Base-by-base conservation (phyloP, 331 rosid species). In the Erythrophleum ivorense region DNA sequence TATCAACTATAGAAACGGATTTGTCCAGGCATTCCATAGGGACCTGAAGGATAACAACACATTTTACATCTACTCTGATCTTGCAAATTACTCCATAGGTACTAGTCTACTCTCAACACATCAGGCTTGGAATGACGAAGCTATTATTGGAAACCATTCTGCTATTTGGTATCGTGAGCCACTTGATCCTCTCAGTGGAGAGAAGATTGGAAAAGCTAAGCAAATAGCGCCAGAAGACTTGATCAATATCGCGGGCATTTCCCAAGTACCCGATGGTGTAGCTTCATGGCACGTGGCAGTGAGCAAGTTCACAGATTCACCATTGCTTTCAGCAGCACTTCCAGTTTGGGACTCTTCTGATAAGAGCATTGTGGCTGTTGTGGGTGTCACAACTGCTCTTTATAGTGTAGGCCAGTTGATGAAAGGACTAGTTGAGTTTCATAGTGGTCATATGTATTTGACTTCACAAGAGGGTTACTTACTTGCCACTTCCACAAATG, bases 201-300 rank as follows among this genome's bases (percentile, higher is more conserved):
- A 85, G 81, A 92, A 94, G 91, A 91, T 78, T 62, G 99, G 99
- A 68, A 96, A 96, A 81, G 97, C 99, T 14, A 89, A n/a, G 87
- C 80, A 86, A 82, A 89, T 96, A 84, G 97, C 92, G 40, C 98
- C 99, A 0, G 99, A 92, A 65, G 98, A 96, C 83, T 84, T 91
- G 24, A 96, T 96, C 72, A 89, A 92, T 73, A 94, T 96, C 11
- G 94, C 99, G 14, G 99, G 99, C 31, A 83, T 96, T 54, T 86
- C 95, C 13, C 92, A 96, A 84, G 97, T 94, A 3, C 97, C 97
- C 36, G 98, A 96, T 82, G 99, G 97, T 41, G 92, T 91, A 49
- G 99, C 99, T 55, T 89, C 99, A 0, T 96, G 99, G 99, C 97
- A 96, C 50, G 99, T 96, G 5, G 88, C 97, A 0, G 99, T 96